A percentile compares a stretch with the other conserved stretches of the same genome.
These are phyloP conservation scores for Quercus alba DNA, from an alignment of 306 rosid genomes.

Conservation along the genomic window DNA sequence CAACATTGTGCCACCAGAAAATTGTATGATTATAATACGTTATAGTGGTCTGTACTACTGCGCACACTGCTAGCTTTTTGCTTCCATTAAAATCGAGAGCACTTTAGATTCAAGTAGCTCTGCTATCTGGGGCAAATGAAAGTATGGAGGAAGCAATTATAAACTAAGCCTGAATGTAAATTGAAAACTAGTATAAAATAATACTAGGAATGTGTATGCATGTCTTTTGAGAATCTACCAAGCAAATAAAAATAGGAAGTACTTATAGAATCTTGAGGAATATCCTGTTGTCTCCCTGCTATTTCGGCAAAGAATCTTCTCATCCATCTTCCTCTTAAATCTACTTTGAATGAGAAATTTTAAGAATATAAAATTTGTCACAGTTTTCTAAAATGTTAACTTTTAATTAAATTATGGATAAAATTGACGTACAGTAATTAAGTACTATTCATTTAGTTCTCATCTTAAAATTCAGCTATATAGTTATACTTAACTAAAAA, in stretches of 20 bases:
- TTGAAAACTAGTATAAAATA: not conserved
- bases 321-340: not conserved
- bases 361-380: too few relatives aligned
- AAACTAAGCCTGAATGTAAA: not conserved
- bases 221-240: not conserved
- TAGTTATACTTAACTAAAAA: rapidly evolving
- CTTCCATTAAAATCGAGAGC: not conserved
- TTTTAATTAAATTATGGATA: too few relatives aligned
- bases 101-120: not conserved
- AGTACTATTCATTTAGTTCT: rapidly evolving
- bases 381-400: too few relatives aligned
- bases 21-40: not conserved
- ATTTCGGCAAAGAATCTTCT: not conserved
- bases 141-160: not conserved
- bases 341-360: too few relatives aligned
- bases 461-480: rapidly evolving
- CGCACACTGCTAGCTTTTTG: not conserved
- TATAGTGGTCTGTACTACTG: not conserved
- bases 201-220: not conserved
- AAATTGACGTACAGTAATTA: too few relatives aligned
- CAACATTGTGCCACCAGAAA: too few relatives aligned
- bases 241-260: not conserved
- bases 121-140: not conserved
- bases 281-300: not conserved
- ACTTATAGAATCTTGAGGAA: not conserved